Evolutionary conservation across 2,329 filamentous ascomycete species (phyloP), one percentile per base, ranked within the genome.

Genomic region (Phialemoniopsis sp.): DNA sequence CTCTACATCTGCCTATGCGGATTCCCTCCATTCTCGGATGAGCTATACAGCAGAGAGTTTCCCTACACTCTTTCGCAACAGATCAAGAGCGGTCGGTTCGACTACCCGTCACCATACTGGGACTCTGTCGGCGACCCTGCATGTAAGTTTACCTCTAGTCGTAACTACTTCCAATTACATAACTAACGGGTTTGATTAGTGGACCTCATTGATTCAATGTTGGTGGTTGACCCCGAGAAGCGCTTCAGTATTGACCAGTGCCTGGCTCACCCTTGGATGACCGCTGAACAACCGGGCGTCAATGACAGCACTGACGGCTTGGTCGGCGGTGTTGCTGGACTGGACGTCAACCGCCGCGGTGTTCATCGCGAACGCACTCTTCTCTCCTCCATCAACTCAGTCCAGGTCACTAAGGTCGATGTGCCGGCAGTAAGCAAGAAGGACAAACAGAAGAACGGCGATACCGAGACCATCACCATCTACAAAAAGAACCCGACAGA

Each of bases 81-180:
- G 66, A 97, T 95, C 64, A 90, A 86, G 60, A 77, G 79, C 60
- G 93, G 88, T 13, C 78, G 82, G 15, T 98, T 95, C 56, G 87
- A 96, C 61, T 98, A 96, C 55, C 91, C 93, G 1, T 94, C 89
- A 2, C 93, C 93, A 0, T 97, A 97, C 63, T 98, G 89, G 89
- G 89, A 95, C 60, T 79, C 81, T 3, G 82, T 95, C 21, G 84
- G 87, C 54, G 90, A 97, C 48, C 78, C 85, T 39, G 93, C 91
- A 8, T 72, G 75, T 79, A 63, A 67, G 75, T 63, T 16, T 7
- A 9, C 29, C 30, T 26, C 26, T 10, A n/a, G 4, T 37, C 21
- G 13, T 14, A n/a, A 6, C 13, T 13, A 1, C 19, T 19, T 7
- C 10, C 16, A 29, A 18, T 15, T 18, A 13, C 15, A 9, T 39